Base-by-base conservation (phyloP, 495 filamentous ascomycete species). In the Xylaria cubensis region DNA sequence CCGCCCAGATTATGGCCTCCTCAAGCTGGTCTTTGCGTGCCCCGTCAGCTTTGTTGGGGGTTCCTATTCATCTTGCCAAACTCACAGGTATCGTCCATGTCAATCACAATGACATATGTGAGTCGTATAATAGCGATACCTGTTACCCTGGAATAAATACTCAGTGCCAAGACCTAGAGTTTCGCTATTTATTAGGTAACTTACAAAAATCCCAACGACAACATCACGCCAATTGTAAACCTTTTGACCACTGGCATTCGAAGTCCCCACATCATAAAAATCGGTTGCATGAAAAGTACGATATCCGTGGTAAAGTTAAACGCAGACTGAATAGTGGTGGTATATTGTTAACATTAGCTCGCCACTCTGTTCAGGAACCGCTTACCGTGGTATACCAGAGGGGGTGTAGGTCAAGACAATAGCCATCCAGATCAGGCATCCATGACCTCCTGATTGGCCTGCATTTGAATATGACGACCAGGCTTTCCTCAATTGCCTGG, bases 361-460 rank as follows among this genome's bases (percentile, higher is more conserved):
- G 3, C 24, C 6, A 44, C 29, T 55, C n/a, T 19, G 42, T 41
- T 24, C 42, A 21, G 64, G 6, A 5, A 46, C 36, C 3, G 72
- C 74, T 78, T 63, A 78, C 76, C 7, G 76, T 72, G n/a, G 32
- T 44, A 62, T 78, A 78, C 69, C 70, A 78, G 26, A 78, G 64
- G 32, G 76, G 76, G 32, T 73, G 74, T 10, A 78, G 58, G 42
- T 73, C 72, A 9, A 76, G 34, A 42, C 76, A 78, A 19, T 66
- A 56, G 19, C 76, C 74, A 15, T 78, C 70, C 48, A 73, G 12
- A 17, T 36, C 46, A 48, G 70, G 73, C n/a, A 73, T 65, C 76
- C 76, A 78, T 42, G 76, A 55, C 69, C 73, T 78, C 29, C 4
- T 21, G 6, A 78, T 10, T 13, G 76, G 76, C 0, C 26, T 42